phyloP scores from a whole-genome alignment of 371 early-diverging fungal genomes.

The Lichtheimia hyalospora region DNA sequence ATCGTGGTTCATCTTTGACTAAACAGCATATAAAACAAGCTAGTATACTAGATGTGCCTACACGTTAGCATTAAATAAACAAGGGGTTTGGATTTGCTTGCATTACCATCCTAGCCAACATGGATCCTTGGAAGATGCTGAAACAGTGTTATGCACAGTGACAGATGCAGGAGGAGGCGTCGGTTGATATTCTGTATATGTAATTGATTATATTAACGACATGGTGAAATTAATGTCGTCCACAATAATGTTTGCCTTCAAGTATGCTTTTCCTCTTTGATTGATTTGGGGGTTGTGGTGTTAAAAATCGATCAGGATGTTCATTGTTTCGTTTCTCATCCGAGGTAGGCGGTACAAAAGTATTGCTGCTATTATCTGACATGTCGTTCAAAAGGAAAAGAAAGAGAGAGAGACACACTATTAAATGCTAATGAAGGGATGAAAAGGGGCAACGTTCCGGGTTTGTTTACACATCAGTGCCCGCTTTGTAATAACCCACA shows the following conservation, averaged over 20 bases:
- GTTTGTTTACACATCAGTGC: too few relatives aligned
- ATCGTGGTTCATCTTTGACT: slow-evolving; percentile 16
- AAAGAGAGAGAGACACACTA: too few relatives aligned
- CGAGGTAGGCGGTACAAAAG: background rate
- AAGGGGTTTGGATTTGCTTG: background rate
- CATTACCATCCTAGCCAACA: slow-evolving; percentile 21
- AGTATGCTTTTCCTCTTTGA: background rate
- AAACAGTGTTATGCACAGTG: slow-evolving; percentile 9
- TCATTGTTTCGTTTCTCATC: background rate
- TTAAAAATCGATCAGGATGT: slow-evolving; percentile 1
- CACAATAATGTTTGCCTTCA: background rate
- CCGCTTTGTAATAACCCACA: too few relatives aligned
- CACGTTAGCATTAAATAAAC: background rate
- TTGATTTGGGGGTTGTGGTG: slow-evolving; percentile 1
- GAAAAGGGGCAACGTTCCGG: too few relatives aligned
- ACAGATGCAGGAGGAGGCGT: slow-evolving; percentile 18
- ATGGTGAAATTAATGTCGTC: background rate
- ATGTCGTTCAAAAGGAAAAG: too few relatives aligned
- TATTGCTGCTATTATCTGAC: too few relatives aligned
- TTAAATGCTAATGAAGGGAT: too few relatives aligned
- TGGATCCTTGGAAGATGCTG: slow-evolving; percentile 13
- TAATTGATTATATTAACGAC: background rate
- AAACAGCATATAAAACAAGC: slow-evolving; percentile 19
- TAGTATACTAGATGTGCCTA: slow-evolving; percentile 4
- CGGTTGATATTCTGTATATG: slow-evolving; percentile 10